Base-by-base conservation (phyloP, 306 rosid genomes). In the Sophora flavescens region DNA sequence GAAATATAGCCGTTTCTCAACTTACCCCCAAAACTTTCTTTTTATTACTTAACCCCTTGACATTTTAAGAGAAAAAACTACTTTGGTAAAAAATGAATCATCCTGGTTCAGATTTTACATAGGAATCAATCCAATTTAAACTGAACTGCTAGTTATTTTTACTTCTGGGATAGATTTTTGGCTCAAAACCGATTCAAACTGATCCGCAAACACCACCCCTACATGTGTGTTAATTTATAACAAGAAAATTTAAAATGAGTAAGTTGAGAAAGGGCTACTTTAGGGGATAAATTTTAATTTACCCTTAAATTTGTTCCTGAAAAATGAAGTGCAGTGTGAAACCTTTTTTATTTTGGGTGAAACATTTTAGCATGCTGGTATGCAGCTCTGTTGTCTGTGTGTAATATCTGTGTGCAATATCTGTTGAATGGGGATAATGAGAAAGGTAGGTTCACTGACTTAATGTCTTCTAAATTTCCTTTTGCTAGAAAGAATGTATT, bases 361-460 rank as follows among this genome's bases (percentile, higher is more conserved):
- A 67, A 58, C 52, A 72, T 74, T 53, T 62, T 66, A 32, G 68
- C 71, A 64, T 64, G 64, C n/a, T 63, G 56, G 17, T 22, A 70
- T 62, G 81, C 2, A 63, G 74, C n/a, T n/a, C n/a, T n/a, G n/a
- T n/a, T n/a, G n/a, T n/a, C n/a, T n/a, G n/a, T n/a, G n/a, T n/a
- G n/a, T n/a, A n/a, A n/a, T n/a, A n/a, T n/a, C n/a, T n/a, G n/a
- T n/a, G n/a, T n/a, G n/a, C n/a, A n/a, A n/a, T n/a, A n/a, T n/a
- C n/a, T n/a, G n/a, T n/a, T n/a, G n/a, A n/a, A n/a, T n/a, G 70
- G 76, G 70, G 54, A 63, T 63, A 56, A 70, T 56, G 42, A 30
- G 57, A 48, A 72, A 47, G 63, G 64, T 16, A 54, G 65, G 71
- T 57, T 39, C 82, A 38, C 11, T 67, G 48, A 64, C 57, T 70